Evolutionary conservation across 106 monocot genomes (phyloP).

Genomic region (Narthecium ossifragum): DNA sequence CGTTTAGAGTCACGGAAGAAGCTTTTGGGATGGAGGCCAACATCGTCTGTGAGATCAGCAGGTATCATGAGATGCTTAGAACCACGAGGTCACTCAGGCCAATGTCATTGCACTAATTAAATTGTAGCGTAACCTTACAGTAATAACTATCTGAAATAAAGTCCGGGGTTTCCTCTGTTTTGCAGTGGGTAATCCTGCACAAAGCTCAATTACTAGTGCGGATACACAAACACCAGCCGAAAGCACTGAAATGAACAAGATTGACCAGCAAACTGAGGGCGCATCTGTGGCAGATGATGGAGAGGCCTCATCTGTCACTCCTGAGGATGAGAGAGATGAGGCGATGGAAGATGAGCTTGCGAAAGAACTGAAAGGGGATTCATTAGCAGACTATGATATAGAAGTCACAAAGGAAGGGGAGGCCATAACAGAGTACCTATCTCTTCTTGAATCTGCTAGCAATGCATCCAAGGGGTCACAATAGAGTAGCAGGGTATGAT

Average conservation of each 20-base stretch:
- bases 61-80: constrained; percentile 21
- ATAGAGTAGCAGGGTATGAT: too few relatives aligned
- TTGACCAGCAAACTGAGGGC: constrained; percentile 4
- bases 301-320: background rate
- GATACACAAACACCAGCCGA: background rate
- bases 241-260: constrained; percentile 2
- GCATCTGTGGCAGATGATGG: constrained; percentile 6
- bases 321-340: constrained; percentile 34
- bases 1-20: constrained; percentile 30
- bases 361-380: constrained; percentile 55
- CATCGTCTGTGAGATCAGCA: constrained; percentile 16
- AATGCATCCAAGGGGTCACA: background rate
- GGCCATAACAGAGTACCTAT: constrained; percentile 69
- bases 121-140: too few relatives aligned
- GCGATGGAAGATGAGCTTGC: constrained; percentile 83
- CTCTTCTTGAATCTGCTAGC: constrained; percentile 49
- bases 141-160: too few relatives aligned
- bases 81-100: too few relatives aligned
- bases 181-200: constrained; percentile 13
- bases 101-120: too few relatives aligned
- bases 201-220: constrained; percentile 1
- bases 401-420: constrained; percentile 74
- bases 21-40: background rate
- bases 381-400: constrained; percentile 78
- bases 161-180: background rate